Base-by-base conservation (phyloP, 2,329 filamentous ascomycete genomes). In the Myriosclerotinia scirpicola region DNA sequence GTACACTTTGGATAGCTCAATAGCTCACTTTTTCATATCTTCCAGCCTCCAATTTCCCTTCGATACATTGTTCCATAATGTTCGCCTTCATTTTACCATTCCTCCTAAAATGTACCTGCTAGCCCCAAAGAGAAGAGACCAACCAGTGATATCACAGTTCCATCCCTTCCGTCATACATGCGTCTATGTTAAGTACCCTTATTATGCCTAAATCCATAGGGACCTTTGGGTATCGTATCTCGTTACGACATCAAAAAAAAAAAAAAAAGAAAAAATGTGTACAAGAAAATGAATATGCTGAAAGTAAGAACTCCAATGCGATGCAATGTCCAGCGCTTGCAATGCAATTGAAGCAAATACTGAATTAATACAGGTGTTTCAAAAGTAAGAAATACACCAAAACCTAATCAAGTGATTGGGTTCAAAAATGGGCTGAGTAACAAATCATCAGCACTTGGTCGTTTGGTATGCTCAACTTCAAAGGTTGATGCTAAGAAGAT, bases 391-490 rank as follows among this genome's bases (percentile, higher is more conserved):
- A 44, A 4, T n/a, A n/a, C 17, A 50, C 56, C 30, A 15, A 42
- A 36, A 36, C 53, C 44, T 34, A 50, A 52, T 71, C 67, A 88
- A 69, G 86, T 87, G 76, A 90, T 90, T 67, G 90, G 88, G 67
- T 87, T 86, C 77, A 96, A 81, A 80, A 98, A 98, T 46, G 88
- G 85, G 79, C 90, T 93, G 66, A 89, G 84, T 78, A 97, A 87
- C 72, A 99, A 80, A 75, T 98, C 93, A 75, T 97, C 93, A 15
- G 95, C 95, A 74, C 88, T 96, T 4, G 95, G 95, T 71, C 95
- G 85, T 81, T 91, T 89, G 78, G 96, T 92, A 79, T 97, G 92
- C 75, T 99, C 93, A 75, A 97, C 89, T 81, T 98, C 93, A 80
- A 99, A 99, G 0, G 95, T 97, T 80, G 91, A 88, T 66, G 85